Base-by-base conservation (phyloP, 2,329 filamentous ascomycete species). In the Neofusicoccum cordaticola region DNA sequence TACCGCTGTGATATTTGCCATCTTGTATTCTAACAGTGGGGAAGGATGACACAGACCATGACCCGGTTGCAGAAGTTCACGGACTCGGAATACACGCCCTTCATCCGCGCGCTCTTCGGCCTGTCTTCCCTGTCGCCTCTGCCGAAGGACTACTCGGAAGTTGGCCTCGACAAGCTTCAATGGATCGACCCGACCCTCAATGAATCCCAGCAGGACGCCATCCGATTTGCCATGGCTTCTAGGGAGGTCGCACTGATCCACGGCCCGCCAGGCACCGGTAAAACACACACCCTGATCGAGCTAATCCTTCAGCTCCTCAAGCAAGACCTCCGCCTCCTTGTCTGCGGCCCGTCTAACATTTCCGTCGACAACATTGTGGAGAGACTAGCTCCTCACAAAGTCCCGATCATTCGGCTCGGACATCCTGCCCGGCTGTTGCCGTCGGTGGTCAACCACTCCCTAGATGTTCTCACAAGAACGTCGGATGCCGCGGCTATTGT, bases 291-390 rank as follows among this genome's bases (percentile, higher is more conserved):
- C 0, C 80, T 99, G 44, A 94, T 99, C 66, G 95, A 99, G 77
- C 83, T 99, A 12, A 96, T 99, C 66, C 83, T 96, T n/a, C 95
- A 99, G 73, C 81, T 98, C 70, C 82, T 96, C 63, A 89, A 88
- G 73, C 86, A 86, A 27, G 85, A 88, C 39, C 84, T 89, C 62
- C 87, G 93, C 1, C 83, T 98, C 11, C 83, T 98, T 1, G 94
- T 98, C n/a, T 98, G 95, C 72, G 95, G 94, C 0, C 95, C 95
- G 0, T 97, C 92, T 35, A 99, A 99, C 75, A 93, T 99, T 70
- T 95, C 92, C 0, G 95, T 99, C 1, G 95, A 99, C 83, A 99
- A 99, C 73, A 96, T 99, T 65, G 93, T 97, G 8, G 95, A 99
- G 78, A 88, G 95, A 7, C 85, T 98, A 1, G 87, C 93, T 1